Conservation (phyloP, 2,329 filamentous ascomycete genomes). For the Chaetomiaceae sp. region DNA sequence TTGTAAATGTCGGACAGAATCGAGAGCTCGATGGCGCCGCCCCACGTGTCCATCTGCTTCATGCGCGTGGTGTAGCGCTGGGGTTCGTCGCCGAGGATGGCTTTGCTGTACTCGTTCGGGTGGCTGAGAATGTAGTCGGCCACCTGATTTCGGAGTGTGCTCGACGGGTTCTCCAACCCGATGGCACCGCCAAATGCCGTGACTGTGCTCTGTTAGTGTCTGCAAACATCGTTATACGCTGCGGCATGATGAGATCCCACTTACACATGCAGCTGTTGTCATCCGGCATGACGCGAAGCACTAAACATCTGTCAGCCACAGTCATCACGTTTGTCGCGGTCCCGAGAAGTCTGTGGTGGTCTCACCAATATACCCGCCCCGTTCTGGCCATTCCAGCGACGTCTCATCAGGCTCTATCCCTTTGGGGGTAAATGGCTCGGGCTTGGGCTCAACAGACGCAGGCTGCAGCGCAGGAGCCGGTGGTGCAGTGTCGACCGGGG, state of each 20-base stretch:
- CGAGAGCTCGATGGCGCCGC: conserved; percentile 82
- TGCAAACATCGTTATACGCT: neutral
- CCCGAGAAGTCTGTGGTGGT: conserved; percentile 26
- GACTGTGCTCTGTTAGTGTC: conserved; percentile 35
- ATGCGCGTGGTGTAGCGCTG: conserved; percentile 79
- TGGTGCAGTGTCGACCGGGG: conserved; percentile 35
- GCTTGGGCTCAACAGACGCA: conserved; percentile 16
- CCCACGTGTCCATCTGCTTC: conserved; percentile 76
- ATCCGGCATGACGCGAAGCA: conserved; percentile 91
- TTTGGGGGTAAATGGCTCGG: conserved; percentile 30
- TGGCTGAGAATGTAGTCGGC: conserved; percentile 73
- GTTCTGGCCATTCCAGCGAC: conserved; percentile 46
- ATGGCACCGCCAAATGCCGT: conserved; percentile 68
- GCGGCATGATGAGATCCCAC: neutral
- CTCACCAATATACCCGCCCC: conserved; percentile 48
- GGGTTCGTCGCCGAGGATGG: conserved; percentile 67
- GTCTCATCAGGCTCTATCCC: conserved; percentile 38
- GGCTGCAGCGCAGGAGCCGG: conserved; percentile 15
- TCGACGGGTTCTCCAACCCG: conserved; percentile 24
- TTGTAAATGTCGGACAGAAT: conserved; percentile 82
- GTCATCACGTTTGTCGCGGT: too few species aligned
- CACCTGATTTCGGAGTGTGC: conserved; percentile 68
- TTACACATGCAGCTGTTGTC: conserved; percentile 84
- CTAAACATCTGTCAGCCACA: conserved; percentile 44
- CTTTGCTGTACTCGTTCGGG: conserved; percentile 67